Base-by-base conservation (phyloP, 2,329 filamentous ascomycete genomes). In the Talaromyces sp. region DNA sequence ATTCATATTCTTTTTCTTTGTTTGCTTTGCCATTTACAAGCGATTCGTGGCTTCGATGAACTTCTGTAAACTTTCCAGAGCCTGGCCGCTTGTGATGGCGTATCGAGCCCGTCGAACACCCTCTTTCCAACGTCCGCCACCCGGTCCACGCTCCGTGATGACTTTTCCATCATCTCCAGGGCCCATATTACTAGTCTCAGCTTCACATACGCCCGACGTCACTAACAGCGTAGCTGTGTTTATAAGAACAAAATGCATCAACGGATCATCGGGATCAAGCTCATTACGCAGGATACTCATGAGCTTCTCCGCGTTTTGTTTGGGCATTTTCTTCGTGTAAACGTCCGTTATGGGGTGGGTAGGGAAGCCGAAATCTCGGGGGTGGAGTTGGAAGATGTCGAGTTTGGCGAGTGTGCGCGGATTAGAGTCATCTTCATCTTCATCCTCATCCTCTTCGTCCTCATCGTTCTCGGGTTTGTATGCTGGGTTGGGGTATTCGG, bases 141-240 rank as follows among this genome's bases (percentile, higher is more conserved):
- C 93, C 5, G 93, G 93, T 0, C 95, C 94, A 57, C 90, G 83
- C 75, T 98, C 93, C 16, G 81, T 87, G 67, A 96, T 85, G 56
- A 97, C 92, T 48, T 88, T 83, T 0, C 92, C 91, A 72, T 94
- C 90, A 71, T 96, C 92, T 0, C 89, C 91, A 56, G 84, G 80
- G 0, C 91, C 92, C 90, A 96, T 92, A 73, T 87, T 81, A 74
- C 91, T 96, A 35, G 83, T 84, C 65, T 96, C 90, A 0, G 90
- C 87, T 69, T 98, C 94, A 74, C 93, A 96, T 39, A 97, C 83
- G 3, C 95, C 95, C 2, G 92, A 90, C 3, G 90, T 85, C 0
- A 96, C 94, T 62, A 99, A 85, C 60, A 99, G 81, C 1, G 93
- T 92, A 0, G 94, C 93, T 1, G 94, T 91, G 74, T 99, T 99